Evolutionary conservation across 106 monocot genomes (phyloP), one percentile per base, ranked within the genome.

Genomic region (Triglochin maritima): DNA sequence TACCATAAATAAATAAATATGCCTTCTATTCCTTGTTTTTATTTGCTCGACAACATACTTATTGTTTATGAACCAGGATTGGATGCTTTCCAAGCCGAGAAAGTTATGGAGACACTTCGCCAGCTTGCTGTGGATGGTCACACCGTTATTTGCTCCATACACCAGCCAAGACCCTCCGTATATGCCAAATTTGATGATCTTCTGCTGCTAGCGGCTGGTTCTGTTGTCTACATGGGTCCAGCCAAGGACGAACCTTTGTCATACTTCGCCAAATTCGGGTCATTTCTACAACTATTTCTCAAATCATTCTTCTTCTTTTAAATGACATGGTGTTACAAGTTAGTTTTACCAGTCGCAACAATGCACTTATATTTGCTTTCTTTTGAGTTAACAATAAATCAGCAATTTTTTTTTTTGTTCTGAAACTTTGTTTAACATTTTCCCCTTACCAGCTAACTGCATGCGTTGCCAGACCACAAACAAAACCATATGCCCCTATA

Each of bases 71-170:
- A 51, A 51, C 52, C 68, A 95, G 95, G 95, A 51, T 81, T 95
- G 64, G 95, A 95, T 85, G 95, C 95, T 51, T 95, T 95, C 62
- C 95, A 95, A 72, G 87, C 95, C 54, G 95, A 95, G 76, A 90
- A 82, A 59, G 95, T 95, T 64, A 95, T 95, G 95, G 95, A 95
- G 66, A 95, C 95, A 50, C 90, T 90, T 52, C 72, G 81, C 48
- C 85, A 85, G 65, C 87, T 95, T 78, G 85, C 95, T 57, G 73
- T 81, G 41, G 95, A 85, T 70, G 95, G 95, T 11, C 95, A 95
- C 67, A 90, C 95, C 71, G 95, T 95, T 43, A 90, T 95, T n/a
- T 95, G 95, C 60, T 87, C 95, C 41, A 90, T 95, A 77, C 95
- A 95, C 63, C 95, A 95, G 71, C 95, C 95, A 16, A 90, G 95